Base-by-base conservation (phyloP, 331 rosid species). In the Cydonia oblonga region DNA sequence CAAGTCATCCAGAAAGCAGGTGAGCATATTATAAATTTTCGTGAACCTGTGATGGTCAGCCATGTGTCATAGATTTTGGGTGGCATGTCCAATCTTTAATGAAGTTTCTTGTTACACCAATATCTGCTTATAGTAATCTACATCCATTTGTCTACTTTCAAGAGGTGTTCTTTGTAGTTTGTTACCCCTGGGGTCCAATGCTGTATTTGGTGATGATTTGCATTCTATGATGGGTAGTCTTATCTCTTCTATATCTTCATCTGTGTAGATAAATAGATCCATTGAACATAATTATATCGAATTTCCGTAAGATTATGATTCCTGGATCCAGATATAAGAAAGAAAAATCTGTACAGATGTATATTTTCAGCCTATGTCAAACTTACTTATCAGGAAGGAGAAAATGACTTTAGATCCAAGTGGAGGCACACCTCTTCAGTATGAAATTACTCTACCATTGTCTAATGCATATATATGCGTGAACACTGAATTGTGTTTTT, bases 1-100 rank as follows among this genome's bases (percentile, higher is more conserved):
- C 96, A 71, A 80, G 57, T 69, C 92, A 91, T 88, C 80, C 85
- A 68, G 97, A 91, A 49, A 83, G 71, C 79, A 88, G 89, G 99
- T 95, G 69, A 16, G 82, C 71, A 80, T 51, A 26, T 58, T 78
- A 54, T 56, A 33, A 18, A 71, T 35, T 29, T 71, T 58, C 3
- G 9, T 35, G 40, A 54, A 24, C 28, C 56, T 57, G 38, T 59
- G 28, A 33, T 33, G 67, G 40, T 23, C 15, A n/a, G 22, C 40
- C 40, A 38, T 58, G 66, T 29, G 75, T 40, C 54, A 3, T 62
- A 72, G 28, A 58, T 28, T 72, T 71, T 16, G 40, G 20, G 51
- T 71, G 3, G 30, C 12, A 0, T 57, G 30, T 22, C 14, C 0
- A 49, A 11, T 52, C 29, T 23, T 19, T 51, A 19, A 16, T 18